Percentiles rank a stretch among this genome's conserved stretches.
These are phyloP conservation scores for Toxoplasma gondii DNA, from an alignment of 169 alveolate genomes.

Conservation along the genomic window DNA sequence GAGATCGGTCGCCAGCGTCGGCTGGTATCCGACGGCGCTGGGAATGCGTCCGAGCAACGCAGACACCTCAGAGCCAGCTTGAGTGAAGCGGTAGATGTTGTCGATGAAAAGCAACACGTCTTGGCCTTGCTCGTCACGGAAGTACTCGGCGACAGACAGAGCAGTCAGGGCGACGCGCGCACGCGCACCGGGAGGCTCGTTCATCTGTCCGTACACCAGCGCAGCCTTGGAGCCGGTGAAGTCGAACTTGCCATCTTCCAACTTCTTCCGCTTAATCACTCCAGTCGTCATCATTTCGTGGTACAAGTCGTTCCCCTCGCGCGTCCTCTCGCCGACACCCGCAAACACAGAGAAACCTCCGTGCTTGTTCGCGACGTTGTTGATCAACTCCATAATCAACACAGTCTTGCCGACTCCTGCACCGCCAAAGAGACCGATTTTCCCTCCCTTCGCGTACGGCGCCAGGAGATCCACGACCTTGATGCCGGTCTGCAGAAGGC, in stretches of 20 bases:
- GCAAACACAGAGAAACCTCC: slow-evolving; percentile 99
- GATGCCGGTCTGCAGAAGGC: slow-evolving; percentile 63
- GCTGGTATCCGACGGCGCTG: slow-evolving; percentile 98
- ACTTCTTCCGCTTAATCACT: slow-evolving; percentile 43
- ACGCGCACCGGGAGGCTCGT: slow-evolving; percentile 99
- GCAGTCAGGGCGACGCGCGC: slow-evolving; percentile 98
- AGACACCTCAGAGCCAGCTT: slow-evolving; percentile 98
- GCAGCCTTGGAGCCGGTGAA: slow-evolving; percentile 96
- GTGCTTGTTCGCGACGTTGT: slow-evolving; percentile 96
- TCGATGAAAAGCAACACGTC: slow-evolving; percentile 95
- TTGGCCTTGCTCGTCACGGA: slow-evolving; percentile 97
- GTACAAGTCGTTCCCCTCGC: slow-evolving; percentile 98
- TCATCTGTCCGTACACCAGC: slow-evolving; percentile 98
- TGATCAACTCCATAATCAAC: slow-evolving; percentile 96
- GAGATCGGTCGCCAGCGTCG: slow-evolving; percentile 98
- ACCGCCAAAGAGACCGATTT: slow-evolving; percentile 98
- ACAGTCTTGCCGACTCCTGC: slow-evolving; percentile 99
- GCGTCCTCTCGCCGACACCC: slow-evolving; percentile 98
- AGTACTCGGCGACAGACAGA: slow-evolving; percentile 97
- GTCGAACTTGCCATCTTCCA: slow-evolving; percentile 80
- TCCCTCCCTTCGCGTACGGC: slow-evolving; percentile 98
- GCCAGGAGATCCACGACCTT: slow-evolving; percentile 96
- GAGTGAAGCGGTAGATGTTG: slow-evolving; percentile 96
- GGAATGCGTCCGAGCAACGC: slow-evolving; percentile 97
- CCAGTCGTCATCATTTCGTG: slow-evolving; percentile 92